A percentile compares a stretch with the other conserved stretches of the same genome.
These are phyloP conservation scores for Psilocybe azurescens DNA, from an alignment of 768 basidiomycete species.

Conservation along the genomic window DNA sequence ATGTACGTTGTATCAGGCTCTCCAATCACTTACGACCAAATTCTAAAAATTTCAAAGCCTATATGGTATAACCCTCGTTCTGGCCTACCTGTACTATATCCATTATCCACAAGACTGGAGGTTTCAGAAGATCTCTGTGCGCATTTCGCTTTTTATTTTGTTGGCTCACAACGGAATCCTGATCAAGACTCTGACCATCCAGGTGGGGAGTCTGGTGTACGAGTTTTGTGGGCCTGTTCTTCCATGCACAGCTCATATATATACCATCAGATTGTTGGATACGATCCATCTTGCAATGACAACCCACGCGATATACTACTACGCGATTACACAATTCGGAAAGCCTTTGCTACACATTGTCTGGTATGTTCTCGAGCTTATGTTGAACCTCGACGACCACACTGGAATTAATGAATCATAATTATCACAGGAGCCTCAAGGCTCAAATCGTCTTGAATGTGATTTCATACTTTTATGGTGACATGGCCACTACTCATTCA, in stretches of 20 bases:
- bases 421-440: constrained; percentile 26
- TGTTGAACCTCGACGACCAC: not conserved
- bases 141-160: constrained; percentile 2
- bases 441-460: constrained; percentile 40
- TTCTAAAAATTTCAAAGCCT: not conserved
- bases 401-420: not conserved
- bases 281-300: constrained; percentile 36
- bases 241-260: not conserved
- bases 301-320: constrained; percentile 38
- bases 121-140: constrained; percentile 39
- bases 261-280: constrained; percentile 33
- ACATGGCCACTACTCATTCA: not conserved
- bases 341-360: constrained; percentile 27
- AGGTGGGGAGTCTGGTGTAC: constrained; percentile 17
- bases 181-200: no score
- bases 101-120: constrained; percentile 34
- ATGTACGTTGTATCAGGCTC: not conserved
- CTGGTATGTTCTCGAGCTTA: constrained; percentile 29
- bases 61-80: constrained; percentile 21
- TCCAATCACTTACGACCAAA: no score
- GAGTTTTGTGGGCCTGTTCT: not conserved
- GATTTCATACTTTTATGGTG: constrained; percentile 13
- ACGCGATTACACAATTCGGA: constrained; percentile 39
- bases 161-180: not conserved
- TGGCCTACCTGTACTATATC: constrained; percentile 39